phyloP scores from a whole-genome alignment of 495 filamentous ascomycete species.

The Podospora didyma region DNA sequence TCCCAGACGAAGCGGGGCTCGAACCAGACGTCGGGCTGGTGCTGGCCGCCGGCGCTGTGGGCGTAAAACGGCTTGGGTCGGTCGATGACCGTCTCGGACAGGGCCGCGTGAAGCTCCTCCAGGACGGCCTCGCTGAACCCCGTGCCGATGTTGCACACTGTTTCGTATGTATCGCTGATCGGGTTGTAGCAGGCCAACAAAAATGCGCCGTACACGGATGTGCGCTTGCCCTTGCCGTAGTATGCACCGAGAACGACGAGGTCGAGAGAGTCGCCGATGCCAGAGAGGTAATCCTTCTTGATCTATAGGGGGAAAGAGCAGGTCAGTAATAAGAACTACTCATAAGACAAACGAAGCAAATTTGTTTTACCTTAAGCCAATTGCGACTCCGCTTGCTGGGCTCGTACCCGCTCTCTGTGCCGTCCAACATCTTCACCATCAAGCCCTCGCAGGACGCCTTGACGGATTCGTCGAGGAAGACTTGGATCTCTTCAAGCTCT shows the following conservation, averaged over 20 bases:
- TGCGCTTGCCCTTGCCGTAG: slow-evolving; percentile 90
- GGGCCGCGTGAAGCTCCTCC: slow-evolving; percentile 70
- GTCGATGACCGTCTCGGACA: slow-evolving; percentile 74
- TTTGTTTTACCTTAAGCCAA: slow-evolving; percentile 93
- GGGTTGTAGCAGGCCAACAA: slow-evolving; percentile 90
- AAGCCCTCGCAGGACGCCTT: slow-evolving; percentile 94
- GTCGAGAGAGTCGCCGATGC: slow-evolving; percentile 92
- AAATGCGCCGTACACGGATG: slow-evolving; percentile 92
- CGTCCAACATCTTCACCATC: slow-evolving; percentile 99
- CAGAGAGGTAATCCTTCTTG: slow-evolving; percentile 95
- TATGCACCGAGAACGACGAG: slow-evolving; percentile 95
- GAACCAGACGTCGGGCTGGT: slow-evolving; percentile 98
- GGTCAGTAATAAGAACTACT: slow-evolving; percentile 3
- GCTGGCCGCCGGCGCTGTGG: slow-evolving; percentile 75
- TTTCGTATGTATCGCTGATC: slow-evolving; percentile 75
- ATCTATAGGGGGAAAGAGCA: slow-evolving; percentile 55
- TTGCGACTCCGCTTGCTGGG: slow-evolving; percentile 92
- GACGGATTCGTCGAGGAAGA: slow-evolving; percentile 84
- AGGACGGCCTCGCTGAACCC: slow-evolving; percentile 88
- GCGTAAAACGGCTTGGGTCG: slow-evolving; percentile 90
- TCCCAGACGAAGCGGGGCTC: slow-evolving; percentile 95
- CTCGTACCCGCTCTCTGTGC: slow-evolving; percentile 85
- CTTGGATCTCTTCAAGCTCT: slow-evolving; percentile 88
- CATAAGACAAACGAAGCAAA: background rate
- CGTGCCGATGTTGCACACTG: slow-evolving; percentile 96